Evolutionary conservation across 1,284 basidiomycete species (phyloP), one percentile per base, ranked within the genome.

Genomic region (Apiotrichum laibachii): DNA sequence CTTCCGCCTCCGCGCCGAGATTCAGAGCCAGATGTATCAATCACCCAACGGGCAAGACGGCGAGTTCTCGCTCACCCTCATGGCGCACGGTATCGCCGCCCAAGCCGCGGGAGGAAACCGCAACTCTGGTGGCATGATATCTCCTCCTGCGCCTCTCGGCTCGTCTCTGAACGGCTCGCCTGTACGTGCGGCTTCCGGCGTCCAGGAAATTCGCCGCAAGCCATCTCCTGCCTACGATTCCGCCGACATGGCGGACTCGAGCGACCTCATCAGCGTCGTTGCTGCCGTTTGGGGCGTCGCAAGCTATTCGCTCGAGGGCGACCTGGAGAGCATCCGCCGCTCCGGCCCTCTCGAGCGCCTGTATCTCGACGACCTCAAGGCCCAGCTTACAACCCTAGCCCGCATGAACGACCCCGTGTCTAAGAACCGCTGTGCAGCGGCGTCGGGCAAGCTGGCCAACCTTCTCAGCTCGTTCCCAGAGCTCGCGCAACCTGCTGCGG

Each of bases 1-100:
- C 39, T 68, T 70, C 61, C 68, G 71, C 19, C 64, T 79, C 18
- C 69, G 72, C n/a, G 65, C 69, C n/a, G 77, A 77, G 61, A 63
- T 79, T 34, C 72, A 75, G 47, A 51, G 61, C 0, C 72, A 69
- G 60, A 69, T 72, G 63, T 64, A 68, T 2, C 55, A 53, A 7
- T 46, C 65, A 1, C 62, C 60, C 1, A n/a, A 40, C 2, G 16
- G 26, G 22, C 1, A 33, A 13, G 31, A 33, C 9, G 26, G 48
- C 6, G 35, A 46, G 10, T 62, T 58, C 47, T 44, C 56, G 6
- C 60, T 56, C 11, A 13, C 26, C 5, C 60, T 58, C 37, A 44
- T 40, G 19, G 54, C 53, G 1, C 51, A 53, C 18, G 56, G 43
- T 15, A 19, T 48, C 22, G 53, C 53, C 10, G 60, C 60, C 4